phyloP scores from a whole-genome alignment of 306 rosid species.

The Datisca glomerata region DNA sequence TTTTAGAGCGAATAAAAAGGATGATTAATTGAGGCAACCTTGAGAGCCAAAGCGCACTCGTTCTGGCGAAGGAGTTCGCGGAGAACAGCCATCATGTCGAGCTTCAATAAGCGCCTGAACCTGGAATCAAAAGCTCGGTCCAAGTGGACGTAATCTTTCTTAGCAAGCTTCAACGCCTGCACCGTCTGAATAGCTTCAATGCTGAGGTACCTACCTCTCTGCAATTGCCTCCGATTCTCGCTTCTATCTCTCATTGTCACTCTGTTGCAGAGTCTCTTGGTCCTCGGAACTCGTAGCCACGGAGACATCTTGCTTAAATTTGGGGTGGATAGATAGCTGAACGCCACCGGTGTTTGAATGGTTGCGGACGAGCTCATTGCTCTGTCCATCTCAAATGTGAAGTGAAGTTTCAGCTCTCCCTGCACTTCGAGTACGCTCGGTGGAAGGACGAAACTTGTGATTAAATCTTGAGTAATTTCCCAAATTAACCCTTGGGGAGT shows the following conservation, averaged over 20 bases:
- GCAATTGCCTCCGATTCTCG: constrained; percentile 35
- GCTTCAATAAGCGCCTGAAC: constrained; percentile 32
- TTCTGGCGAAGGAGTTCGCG: constrained; percentile 41
- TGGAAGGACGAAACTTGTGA: too few species aligned
- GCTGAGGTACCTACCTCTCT: constrained; percentile 47
- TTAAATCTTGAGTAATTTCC: too few species aligned
- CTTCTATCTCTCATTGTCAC: constrained; percentile 34
- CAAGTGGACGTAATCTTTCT: constrained; percentile 7
- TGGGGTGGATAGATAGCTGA: constrained; percentile 1
- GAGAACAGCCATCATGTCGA: constrained; percentile 42
- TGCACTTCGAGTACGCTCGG: too few species aligned
- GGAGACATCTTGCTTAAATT: neutral
- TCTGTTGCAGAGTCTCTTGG: constrained; percentile 5
- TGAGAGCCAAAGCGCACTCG: constrained; percentile 41
- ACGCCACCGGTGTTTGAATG: neutral
- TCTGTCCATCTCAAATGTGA: too few species aligned
- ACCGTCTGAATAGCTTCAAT: constrained; percentile 44
- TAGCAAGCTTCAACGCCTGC: constrained; percentile 32
- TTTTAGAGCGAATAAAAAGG: neutral
- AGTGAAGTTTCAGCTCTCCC: too few species aligned
- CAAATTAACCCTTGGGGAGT: too few species aligned
- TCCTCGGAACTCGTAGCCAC: constrained; percentile 3
- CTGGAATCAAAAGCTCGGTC: constrained; percentile 23
- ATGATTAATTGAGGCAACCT: constrained; percentile 9
- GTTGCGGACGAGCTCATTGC: constrained; percentile 6